phyloP scores from a whole-genome alignment of 495 filamentous ascomycete genomes.

The Pseudevernia furfuracea region DNA sequence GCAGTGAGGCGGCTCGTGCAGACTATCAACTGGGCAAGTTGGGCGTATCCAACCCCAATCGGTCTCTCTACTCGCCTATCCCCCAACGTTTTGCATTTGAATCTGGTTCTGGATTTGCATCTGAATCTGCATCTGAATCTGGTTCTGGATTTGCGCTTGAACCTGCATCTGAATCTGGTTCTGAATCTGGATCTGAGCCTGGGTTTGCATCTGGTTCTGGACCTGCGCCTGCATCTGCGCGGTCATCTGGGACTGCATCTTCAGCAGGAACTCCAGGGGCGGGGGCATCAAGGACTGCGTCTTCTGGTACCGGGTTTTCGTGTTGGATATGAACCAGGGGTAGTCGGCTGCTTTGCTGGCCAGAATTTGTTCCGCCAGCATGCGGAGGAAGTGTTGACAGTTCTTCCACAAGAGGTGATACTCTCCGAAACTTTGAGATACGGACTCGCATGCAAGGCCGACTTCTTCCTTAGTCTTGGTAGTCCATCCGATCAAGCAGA shows the following conservation, averaged over 20 bases:
- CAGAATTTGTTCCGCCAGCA: conserved; percentile 7
- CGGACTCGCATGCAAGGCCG: conserved; percentile 4
- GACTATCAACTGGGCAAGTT: no score
- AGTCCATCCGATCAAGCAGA: conserved; percentile 14
- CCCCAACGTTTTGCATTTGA: no score
- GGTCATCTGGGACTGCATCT: neutral
- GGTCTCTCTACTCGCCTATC: neutral
- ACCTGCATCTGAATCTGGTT: conserved; percentile 8
- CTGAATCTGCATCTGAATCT: neutral
- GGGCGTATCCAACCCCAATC: no score
- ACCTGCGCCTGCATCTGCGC: conserved; percentile 9
- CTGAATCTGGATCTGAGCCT: conserved; percentile 8
- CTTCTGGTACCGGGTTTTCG: conserved; percentile 12
- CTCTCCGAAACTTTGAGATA: neutral
- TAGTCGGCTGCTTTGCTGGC: conserved; percentile 6
- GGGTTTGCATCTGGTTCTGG: conserved; percentile 1
- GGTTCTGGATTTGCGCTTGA: conserved; percentile 3
- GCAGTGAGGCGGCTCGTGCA: no score
- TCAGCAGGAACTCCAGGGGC: conserved; percentile 11
- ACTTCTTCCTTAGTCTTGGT: conserved; percentile 11
- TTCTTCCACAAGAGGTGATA: conserved; percentile 10
- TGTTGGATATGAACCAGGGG: conserved; percentile 7
- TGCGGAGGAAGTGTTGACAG: conserved; percentile 8
- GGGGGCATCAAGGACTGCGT: conserved; percentile 10
- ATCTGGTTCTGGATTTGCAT: neutral